phyloP scores from a whole-genome alignment of 768 basidiomycete species.

The Heimioporus sp. region DNA sequence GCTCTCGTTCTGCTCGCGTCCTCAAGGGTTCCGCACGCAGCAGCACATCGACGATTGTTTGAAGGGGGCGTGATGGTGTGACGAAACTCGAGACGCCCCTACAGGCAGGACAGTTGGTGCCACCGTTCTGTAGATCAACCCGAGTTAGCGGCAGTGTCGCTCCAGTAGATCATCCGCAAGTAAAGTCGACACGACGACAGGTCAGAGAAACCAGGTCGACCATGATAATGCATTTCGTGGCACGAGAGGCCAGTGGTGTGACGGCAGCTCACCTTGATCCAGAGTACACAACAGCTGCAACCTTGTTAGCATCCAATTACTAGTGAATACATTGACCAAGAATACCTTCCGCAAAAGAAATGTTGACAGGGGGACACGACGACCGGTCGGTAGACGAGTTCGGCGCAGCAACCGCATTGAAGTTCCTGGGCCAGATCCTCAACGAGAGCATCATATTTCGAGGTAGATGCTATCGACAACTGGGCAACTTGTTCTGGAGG shows the following conservation, averaged over 20 bases:
- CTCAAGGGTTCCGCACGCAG: conserved; percentile 69
- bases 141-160: conserved; percentile 8
- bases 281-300: conserved; percentile 72
- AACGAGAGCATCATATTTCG: conserved; percentile 37
- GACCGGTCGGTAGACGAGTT: conserved; percentile 78
- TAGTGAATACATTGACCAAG: background rate
- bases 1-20: conserved; percentile 66
- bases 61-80: conserved; percentile 69
- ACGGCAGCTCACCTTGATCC: conserved; percentile 70
- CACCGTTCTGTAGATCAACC: conserved; percentile 60
- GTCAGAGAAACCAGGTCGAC: background rate
- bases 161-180: background rate
- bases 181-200: background rate
- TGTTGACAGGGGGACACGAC: conserved; percentile 84
- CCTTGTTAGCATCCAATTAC: conserved; percentile 42
- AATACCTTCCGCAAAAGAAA: conserved; percentile 87
- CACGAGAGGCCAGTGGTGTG: background rate
- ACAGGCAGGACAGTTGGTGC: conserved; percentile 82
- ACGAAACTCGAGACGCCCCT: conserved; percentile 67
- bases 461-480: conserved; percentile 14
- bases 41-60: conserved; percentile 69
- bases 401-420: conserved; percentile 84
- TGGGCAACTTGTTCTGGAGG: conserved; percentile 18
- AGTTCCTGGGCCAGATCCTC: conserved; percentile 72
- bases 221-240: background rate